These are phyloP conservation scores for Cyberlindnera mycetangii DNA, from an alignment of 805 yeast species.

Conservation along the genomic window DNA sequence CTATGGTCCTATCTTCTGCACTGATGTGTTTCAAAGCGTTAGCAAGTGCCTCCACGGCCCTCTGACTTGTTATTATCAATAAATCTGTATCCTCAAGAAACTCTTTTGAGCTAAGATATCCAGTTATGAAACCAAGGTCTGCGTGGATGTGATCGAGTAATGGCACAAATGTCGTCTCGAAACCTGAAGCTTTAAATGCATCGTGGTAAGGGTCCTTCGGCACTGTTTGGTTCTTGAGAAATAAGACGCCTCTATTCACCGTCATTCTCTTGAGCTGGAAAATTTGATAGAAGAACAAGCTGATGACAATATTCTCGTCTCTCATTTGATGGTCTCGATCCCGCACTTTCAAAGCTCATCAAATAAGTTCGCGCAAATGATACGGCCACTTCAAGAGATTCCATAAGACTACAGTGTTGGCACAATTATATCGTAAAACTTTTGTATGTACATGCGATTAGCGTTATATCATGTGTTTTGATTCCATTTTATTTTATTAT, in stretches of 20 bases:
- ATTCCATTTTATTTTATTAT: background rate
- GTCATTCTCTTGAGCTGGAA: background rate
- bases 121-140: constrained; percentile 42
- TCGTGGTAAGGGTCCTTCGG: constrained; percentile 67
- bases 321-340: constrained; percentile 8
- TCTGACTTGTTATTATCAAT: constrained; percentile 80
- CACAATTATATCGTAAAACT: background rate
- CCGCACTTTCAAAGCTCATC: background rate
- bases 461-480: constrained; percentile 1
- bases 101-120: constrained; percentile 40
- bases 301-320: constrained; percentile 9
- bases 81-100: constrained; percentile 43
- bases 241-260: constrained; percentile 6
- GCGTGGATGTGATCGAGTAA: constrained; percentile 63
- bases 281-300: background rate
- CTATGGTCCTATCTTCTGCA: constrained; percentile 19
- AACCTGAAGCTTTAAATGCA: constrained; percentile 35
- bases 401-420: background rate
- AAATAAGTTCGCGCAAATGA: constrained; percentile 4
- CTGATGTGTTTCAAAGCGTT: constrained; percentile 33
- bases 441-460: constrained; percentile 4
- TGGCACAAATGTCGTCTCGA: constrained; percentile 61
- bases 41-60: constrained; percentile 82
- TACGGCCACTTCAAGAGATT: background rate
- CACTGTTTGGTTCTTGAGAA: constrained; percentile 69